Evolutionary conservation across 768 basidiomycete species (phyloP), one percentile per base, ranked within the genome.

Genomic region (Gloeophyllum trabeum): DNA sequence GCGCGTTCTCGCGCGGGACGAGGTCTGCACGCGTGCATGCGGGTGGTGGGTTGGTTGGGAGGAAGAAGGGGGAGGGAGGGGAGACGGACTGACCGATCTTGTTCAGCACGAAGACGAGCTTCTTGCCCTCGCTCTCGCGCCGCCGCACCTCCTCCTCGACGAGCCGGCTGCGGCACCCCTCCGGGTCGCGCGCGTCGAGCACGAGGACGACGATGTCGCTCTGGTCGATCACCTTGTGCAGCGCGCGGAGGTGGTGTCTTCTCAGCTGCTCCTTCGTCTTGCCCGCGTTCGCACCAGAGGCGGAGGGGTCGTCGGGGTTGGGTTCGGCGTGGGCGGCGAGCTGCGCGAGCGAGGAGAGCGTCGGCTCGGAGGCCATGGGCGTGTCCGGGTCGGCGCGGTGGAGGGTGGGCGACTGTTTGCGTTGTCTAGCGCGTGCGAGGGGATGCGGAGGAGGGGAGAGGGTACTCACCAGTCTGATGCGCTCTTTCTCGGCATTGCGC

Each of bases 121-220:
- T 86, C 68, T 99, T 99, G 5, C 92, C 87, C 48, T 94, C 87
- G 19, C 66, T 67, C 56, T 93, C 91, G 25, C 86, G 70, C 48
- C 88, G 67, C 35, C 85, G 68, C 1, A 96, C 91, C 57, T 96
- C 93, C 54, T 94, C 89, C 58, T 99, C 96, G 3, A 98, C 91
- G 28, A 94, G 70, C 40, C 83, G 70, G 61, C 90, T 94, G 49
- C 94, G 64, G 32, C 90, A 93, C 0, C 94, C 93, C 45, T 94
- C 85, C 2, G 96, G 94, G 65, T 98, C 94, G 30, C 94, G 69
- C 1, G 93, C 93, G 62, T 98, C 96, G 13, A 98, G 69, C 0
- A 90, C 87, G 25, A 86, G 81, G 35, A 98, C 70, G 40, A 98
- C 63, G 24, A 99, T 85, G 56, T 98, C 93, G 48, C 85, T 82